These are phyloP conservation scores for Lasiosphaeria ovina DNA, from an alignment of 495 filamentous ascomycete genomes.

Conservation along the genomic window DNA sequence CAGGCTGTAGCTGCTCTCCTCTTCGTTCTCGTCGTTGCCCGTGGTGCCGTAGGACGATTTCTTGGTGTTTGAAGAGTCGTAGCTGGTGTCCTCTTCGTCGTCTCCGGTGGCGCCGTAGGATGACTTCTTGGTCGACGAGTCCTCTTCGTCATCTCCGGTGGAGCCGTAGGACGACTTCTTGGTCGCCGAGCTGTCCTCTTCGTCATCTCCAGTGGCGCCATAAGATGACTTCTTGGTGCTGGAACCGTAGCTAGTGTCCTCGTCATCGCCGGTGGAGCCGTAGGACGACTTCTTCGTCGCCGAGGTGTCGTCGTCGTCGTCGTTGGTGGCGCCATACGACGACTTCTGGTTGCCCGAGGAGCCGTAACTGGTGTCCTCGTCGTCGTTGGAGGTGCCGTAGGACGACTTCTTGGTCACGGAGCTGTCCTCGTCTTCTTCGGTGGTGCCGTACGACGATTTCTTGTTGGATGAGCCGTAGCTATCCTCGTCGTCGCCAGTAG, in stretches of 20 bases:
- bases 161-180: slow-evolving; percentile 20
- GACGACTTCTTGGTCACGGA: slow-evolving; percentile 1
- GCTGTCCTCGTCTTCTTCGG: background rate
- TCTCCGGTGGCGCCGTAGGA: slow-evolving; percentile 6
- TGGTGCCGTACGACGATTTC: slow-evolving; percentile 2
- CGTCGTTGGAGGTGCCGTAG: background rate
- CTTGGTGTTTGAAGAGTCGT: background rate
- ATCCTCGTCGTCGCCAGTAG: slow-evolving; percentile 2
- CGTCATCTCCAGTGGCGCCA: background rate
- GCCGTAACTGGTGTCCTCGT: background rate
- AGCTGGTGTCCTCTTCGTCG: slow-evolving; percentile 12
- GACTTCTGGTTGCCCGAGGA: too few species aligned
- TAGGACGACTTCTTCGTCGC: background rate
- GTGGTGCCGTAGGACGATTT: slow-evolving; percentile 18
- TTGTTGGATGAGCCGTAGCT: background rate
- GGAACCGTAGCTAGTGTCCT: slow-evolving; percentile 19
- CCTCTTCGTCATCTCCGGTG: slow-evolving; percentile 16
- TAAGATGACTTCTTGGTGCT: background rate
- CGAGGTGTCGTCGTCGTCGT: background rate
- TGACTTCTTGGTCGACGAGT: slow-evolving; percentile 3
- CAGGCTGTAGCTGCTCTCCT: background rate
- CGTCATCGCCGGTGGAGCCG: background rate
- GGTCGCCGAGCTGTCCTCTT: slow-evolving; percentile 1
- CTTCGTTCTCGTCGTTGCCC: background rate
- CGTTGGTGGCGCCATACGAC: too few species aligned